These are phyloP conservation scores for Nothopassalora personata DNA, from an alignment of 2,329 filamentous ascomycete species.

Conservation along the genomic window DNA sequence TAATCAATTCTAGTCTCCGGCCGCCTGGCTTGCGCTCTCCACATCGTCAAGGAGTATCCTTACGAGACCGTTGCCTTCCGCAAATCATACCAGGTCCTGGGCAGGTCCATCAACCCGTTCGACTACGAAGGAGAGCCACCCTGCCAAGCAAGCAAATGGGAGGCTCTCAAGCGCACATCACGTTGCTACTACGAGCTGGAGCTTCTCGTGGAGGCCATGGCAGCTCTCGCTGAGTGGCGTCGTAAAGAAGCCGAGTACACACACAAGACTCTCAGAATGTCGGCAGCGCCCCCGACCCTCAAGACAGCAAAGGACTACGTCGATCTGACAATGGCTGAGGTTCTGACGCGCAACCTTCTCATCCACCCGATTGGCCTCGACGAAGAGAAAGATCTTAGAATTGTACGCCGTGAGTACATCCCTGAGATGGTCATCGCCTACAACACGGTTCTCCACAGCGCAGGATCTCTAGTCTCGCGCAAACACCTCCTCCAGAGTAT, in stretches of 20 bases:
- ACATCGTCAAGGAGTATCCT: constrained; percentile 48
- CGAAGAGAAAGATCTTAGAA: constrained; percentile 57
- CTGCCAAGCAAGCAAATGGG: constrained; percentile 13
- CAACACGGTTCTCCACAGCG: constrained; percentile 72
- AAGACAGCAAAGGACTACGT: constrained; percentile 39
- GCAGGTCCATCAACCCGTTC: constrained; percentile 37
- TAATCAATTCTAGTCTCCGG: constrained; percentile 37
- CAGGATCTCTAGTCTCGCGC: constrained; percentile 66
- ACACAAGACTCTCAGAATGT: constrained; percentile 16
- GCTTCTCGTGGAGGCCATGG: constrained; percentile 39
- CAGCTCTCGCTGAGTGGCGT: constrained; percentile 41
- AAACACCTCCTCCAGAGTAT: constrained; percentile 78
- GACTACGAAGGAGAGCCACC: constrained; percentile 18
- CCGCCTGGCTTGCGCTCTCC: constrained; percentile 51
- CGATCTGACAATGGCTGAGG: constrained; percentile 33
- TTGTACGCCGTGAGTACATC: constrained; percentile 71
- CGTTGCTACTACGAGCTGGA: constrained; percentile 41
- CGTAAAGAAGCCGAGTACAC: constrained; percentile 37
- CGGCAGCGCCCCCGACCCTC: constrained; percentile 24
- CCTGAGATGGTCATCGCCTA: constrained; percentile 83
- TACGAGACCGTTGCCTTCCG: constrained; percentile 42
- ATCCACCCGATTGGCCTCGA: constrained; percentile 33
- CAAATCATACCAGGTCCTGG: constrained; percentile 39
- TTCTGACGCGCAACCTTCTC: constrained; percentile 33
- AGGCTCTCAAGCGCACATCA: constrained; percentile 25